A percentile compares a stretch with the other conserved stretches of the same genome.
Conservation (phyloP, 768 basidiomycete genomes). For the Stropharia rugosoannulata region DNA sequence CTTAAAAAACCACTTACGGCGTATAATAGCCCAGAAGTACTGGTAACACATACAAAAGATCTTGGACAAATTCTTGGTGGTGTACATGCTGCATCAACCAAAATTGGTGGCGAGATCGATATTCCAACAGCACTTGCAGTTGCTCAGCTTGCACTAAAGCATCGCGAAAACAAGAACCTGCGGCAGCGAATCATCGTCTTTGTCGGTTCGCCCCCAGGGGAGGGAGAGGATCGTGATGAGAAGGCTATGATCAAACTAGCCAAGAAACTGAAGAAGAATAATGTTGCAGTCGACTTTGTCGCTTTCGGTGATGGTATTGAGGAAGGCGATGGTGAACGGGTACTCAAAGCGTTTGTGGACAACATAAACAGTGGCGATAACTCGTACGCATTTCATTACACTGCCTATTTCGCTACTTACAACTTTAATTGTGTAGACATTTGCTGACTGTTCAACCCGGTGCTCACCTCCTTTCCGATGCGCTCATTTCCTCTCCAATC, state of each 20-base stretch:
- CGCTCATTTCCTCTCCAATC: constrained; percentile 77
- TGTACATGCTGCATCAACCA: constrained; percentile 65
- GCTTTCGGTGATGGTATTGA: constrained; percentile 90
- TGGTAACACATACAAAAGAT: constrained; percentile 95
- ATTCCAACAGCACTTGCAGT: constrained; percentile 90
- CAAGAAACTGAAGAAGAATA: constrained; percentile 99
- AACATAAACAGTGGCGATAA: constrained; percentile 81
- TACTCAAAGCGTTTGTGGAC: constrained; percentile 82
- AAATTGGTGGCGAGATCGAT: constrained; percentile 81
- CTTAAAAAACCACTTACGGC: neutral
- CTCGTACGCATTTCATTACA: constrained; percentile 53
- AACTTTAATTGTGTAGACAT: constrained; percentile 53
- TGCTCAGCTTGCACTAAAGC: constrained; percentile 95
- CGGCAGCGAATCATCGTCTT: constrained; percentile 96
- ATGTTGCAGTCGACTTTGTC: constrained; percentile 91
- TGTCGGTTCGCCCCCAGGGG: constrained; percentile 80
- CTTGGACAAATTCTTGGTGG: constrained; percentile 87
- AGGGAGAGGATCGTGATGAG: constrained; percentile 68
- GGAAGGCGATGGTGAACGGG: constrained; percentile 53
- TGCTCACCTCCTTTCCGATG: constrained; percentile 78
- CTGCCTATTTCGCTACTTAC: neutral
- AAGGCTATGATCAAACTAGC: constrained; percentile 84
- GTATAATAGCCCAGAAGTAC: constrained; percentile 80
- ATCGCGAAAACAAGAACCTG: constrained; percentile 97
- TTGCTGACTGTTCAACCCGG: constrained; percentile 78